Evolutionary conservation across 78 protist genomes (phyloP), one percentile per base, ranked within the genome.

Genomic region (Dictyostelium capitatum): DNA sequence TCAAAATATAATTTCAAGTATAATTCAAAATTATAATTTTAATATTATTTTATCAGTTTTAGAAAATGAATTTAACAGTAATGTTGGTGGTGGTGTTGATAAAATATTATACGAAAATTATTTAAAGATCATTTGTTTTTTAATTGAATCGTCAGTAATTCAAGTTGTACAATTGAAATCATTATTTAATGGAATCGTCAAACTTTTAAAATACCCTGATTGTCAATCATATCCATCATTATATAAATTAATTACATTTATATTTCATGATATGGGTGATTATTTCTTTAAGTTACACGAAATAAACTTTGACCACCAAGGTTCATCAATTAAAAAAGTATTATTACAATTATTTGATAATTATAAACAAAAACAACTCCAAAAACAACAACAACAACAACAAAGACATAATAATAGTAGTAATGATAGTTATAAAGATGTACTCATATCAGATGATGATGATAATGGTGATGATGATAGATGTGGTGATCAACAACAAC

Each of bases 321-420:
- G 2, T 23, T 3, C 59, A n/a, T 69, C 70, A 41, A 25, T 62
- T 15, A 46, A 80, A 46, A 28, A 28, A 28, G n/a, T 11, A 19
- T 32, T 43, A 41, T 59, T 14, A 43, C 9, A 41, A 59, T 56
- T 43, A 30, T 43, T 62, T 9, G 3, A 51, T 15, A n/a, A 23
- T 10, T 15, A 3, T 23, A 12, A 80, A 43, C 28, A 79, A 79
- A 8, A 53, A 30, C 81, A 48, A 75, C 62, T 11, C 30, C 89
- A 59, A 30, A 30, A 62, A 62, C 74, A 81, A 46, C 65, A n/a
- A 46, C 89, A 23, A 81, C 78, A 46, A 43, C 79, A 25, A 67
- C 65, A 23, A 30, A n/a, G n/a, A 64, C 72, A 80, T 37, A 37
- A 37, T 37, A 37, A 37, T 37, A 37, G 43, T 37, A 2, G 43